Evolutionary conservation across 2,329 filamentous ascomycete genomes (phyloP), one percentile per base, ranked within the genome.

Genomic region (Leptographium wingfieldii): DNA sequence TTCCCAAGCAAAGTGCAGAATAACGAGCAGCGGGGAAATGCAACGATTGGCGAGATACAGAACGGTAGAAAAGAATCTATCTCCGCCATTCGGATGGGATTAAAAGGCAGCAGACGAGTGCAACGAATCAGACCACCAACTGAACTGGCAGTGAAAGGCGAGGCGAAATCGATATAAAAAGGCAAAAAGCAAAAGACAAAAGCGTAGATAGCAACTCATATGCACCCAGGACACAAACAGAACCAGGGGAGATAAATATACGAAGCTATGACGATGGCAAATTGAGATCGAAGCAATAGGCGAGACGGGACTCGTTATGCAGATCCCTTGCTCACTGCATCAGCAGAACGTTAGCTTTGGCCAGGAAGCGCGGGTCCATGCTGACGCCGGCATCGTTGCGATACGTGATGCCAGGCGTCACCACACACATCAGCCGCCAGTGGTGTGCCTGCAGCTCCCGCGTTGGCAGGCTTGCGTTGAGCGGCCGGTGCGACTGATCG

Each of bases 381-480:
- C 73, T 74, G 53, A 68, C 66, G 16, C 76, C 77, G 2, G 70
- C 74, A 46, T 82, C 79, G 63, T 81, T 79, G 38, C 79, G 74
- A 65, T 80, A 75, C 2, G 78, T 81, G 54, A 83, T 74, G 10
- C 77, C 74, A 0, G 80, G 80, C 0, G 80, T 81, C 5, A 80
- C 76, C 33, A 80, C 77, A 1, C 82, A 72, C 58, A 77, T 76
- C n/a, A 83, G 68, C 5, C 80, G 76, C 69, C 73, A 77, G 65
- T 81, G 78, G 65, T 73, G 73, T 6, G 73, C 69, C 69, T 81
- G 78, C 25, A 82, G 68, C 57, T 75, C 71, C 59, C 72, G 67
- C 0, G 74, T 70, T 43, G 76, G 71, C 33, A 71, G 65, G 43
- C 67, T 63, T 29, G 73, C 72, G 68, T 79, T 79, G 62, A 79